Percentiles rank a stretch among this genome's conserved stretches.
These are phyloP conservation scores for Dactylellina cionopaga DNA, from an alignment of 2,329 filamentous ascomycete species.

Conservation along the genomic window DNA sequence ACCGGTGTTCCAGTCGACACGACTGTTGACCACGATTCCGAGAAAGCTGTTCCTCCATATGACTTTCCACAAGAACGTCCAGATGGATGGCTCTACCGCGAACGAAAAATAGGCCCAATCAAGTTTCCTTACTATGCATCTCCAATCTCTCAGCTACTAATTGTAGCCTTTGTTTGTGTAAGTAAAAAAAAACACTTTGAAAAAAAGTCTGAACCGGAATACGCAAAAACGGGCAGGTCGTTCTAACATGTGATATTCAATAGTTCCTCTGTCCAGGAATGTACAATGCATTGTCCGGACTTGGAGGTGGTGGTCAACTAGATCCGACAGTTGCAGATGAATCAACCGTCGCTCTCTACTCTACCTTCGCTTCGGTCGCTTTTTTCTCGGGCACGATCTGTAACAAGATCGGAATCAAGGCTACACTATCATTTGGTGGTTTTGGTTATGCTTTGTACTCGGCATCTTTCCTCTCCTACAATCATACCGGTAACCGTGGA, in stretches of 20 bases:
- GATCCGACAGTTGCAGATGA: slow-evolving; percentile 54
- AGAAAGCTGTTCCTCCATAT: slow-evolving; percentile 14
- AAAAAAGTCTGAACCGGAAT: slow-evolving; percentile 74
- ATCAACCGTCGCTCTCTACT: slow-evolving; percentile 62
- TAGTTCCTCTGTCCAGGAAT: slow-evolving; percentile 62
- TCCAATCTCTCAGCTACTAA: slow-evolving; percentile 75
- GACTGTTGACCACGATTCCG: slow-evolving; percentile 33
- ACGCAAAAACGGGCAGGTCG: slow-evolving; percentile 65
- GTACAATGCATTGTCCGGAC: slow-evolving; percentile 57
- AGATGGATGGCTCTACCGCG: slow-evolving; percentile 74
- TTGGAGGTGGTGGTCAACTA: slow-evolving; percentile 57
- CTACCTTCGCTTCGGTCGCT: slow-evolving; percentile 68
- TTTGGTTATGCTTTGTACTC: slow-evolving; percentile 81
- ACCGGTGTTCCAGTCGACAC: slow-evolving; percentile 22
- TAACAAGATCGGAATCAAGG: slow-evolving; percentile 77
- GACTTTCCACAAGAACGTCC: slow-evolving; percentile 60
- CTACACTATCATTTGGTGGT: slow-evolving; percentile 76
- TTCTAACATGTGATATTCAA: slow-evolving; percentile 72
- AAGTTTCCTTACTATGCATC: slow-evolving; percentile 76
- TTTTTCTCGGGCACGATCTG: slow-evolving; percentile 80
- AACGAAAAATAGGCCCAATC: slow-evolving; percentile 66
- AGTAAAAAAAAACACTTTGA: background rate
- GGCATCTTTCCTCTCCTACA: slow-evolving; percentile 75
- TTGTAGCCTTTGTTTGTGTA: slow-evolving; percentile 74
- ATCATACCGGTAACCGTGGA: slow-evolving; percentile 73